A percentile compares a stretch with the other conserved stretches of the same genome.
Conservation (phyloP, 768 basidiomycete species). For the Rhodosporidiobolus odoratus region DNA sequence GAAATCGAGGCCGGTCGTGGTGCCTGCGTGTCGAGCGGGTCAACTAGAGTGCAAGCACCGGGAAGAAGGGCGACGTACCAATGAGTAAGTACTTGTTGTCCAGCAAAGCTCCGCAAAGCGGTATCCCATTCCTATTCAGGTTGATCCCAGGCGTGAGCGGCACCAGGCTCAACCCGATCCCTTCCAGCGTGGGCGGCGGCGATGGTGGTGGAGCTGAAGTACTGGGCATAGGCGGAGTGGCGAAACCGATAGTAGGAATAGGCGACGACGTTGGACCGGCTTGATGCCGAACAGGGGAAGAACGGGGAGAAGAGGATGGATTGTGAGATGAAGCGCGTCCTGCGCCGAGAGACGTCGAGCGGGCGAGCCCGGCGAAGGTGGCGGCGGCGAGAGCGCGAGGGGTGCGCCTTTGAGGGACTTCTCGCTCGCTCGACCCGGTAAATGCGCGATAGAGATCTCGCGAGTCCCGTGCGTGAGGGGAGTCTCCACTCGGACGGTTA, state of each 20-base stretch:
- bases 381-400: constrained; percentile 1
- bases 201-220: neutral
- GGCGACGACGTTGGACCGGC: neutral
- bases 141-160: constrained; percentile 29
- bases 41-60: neutral
- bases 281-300: neutral
- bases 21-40: constrained; percentile 2
- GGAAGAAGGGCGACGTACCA: constrained; percentile 4
- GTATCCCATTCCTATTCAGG: constrained; percentile 26
- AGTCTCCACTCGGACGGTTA: neutral
- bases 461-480: neutral
- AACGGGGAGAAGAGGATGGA: neutral
- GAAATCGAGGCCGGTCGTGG: constrained; percentile 40
- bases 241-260: constrained; percentile 4
- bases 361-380: constrained; percentile 6
- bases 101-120: constrained; percentile 41
- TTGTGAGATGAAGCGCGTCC: neutral
- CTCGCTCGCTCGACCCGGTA: neutral
- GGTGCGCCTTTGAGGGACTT: constrained; percentile 2
- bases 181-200: constrained; percentile 1
- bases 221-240: constrained; percentile 1
- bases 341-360: neutral
- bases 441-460: neutral
- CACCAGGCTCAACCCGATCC: constrained; percentile 23
- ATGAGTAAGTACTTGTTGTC: constrained; percentile 42